Evolutionary conservation across 306 rosid genomes (phyloP), one percentile per base, ranked within the genome.

Genomic region (Amphicarpaea edgeworthii): DNA sequence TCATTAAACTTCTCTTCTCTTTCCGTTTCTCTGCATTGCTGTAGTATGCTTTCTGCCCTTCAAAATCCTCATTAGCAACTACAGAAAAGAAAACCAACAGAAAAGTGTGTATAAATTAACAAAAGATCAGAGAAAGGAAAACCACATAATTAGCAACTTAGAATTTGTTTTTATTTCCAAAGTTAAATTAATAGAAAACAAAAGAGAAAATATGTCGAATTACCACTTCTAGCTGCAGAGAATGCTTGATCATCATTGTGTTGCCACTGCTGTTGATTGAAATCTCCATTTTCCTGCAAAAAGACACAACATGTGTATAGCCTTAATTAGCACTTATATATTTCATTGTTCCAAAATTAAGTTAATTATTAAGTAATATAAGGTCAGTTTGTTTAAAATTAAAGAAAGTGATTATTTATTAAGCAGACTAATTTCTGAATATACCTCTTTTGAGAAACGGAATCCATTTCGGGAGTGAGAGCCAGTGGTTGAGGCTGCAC

Each of bases 161-260:
- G 20, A 77, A 10, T 19, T 10, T 65, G 14, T 30, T 58, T 16
- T 10, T 21, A 46, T 59, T 54, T 17, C 51, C 59, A 38, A 60
- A 50, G 41, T 10, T 11, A 58, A 60, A 59, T 58, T 19, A 40
- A 23, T 34, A 57, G 4, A 30, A 81, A 17, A n/a, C n/a, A n/a
- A n/a, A n/a, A n/a, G n/a, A n/a, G n/a, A 66, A 40, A 65, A 54
- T 2, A 67, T 28, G 17, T 24, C 75, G 3, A 28, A n/a, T n/a
- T 80, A 94, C 96, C 87, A 61, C 89, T 91, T 85, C 90, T 88
- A 23, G 88, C 88, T 43, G 85, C 83, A 32, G 93, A 91, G 80
- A 88, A 86, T 42, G 91, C 82, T 24, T 79, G 87, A 41, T 42
- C 70, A 41, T 3, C 88, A 28, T 68, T 81, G 43, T 69, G 90